These are phyloP conservation scores for Pelagophyceae sp. DNA, from an alignment of 352 stramenopile genomes.

Conservation along the genomic window DNA sequence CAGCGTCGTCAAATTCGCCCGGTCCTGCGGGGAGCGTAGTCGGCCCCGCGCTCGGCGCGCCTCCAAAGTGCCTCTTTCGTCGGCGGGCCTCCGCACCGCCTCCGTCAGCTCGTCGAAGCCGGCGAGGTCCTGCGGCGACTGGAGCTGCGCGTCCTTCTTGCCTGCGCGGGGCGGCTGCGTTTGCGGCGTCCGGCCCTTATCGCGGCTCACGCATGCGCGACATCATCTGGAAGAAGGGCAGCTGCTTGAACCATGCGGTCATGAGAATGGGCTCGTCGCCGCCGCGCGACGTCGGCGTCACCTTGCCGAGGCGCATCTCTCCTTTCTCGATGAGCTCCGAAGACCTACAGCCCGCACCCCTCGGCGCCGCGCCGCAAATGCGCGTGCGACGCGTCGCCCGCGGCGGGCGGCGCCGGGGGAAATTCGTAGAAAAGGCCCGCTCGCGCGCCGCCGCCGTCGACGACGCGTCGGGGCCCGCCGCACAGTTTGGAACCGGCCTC, in stretches of 20 bases:
- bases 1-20: neutral
- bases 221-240: constrained; percentile 22
- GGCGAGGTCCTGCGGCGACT: constrained; percentile 1
- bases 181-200: neutral
- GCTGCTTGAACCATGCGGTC: neutral
- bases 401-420: too few relatives aligned
- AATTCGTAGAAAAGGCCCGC: too few relatives aligned
- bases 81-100: too few relatives aligned
- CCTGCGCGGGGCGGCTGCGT: neutral
- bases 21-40: neutral
- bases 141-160: neutral
- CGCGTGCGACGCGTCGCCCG: too few relatives aligned
- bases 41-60: too few relatives aligned
- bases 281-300: neutral
- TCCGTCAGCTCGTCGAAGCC: neutral
- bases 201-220: constrained; percentile 4
- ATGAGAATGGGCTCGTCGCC: constrained; percentile 2
- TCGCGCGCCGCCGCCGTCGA: too few relatives aligned
- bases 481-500: too few relatives aligned
- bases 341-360: too few relatives aligned
- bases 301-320: constrained; percentile 1
- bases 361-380: too few relatives aligned
- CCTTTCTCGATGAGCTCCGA: constrained; percentile 1
- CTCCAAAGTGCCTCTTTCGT: too few relatives aligned
- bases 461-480: too few relatives aligned